Conservation (phyloP, 2,329 filamentous ascomycete species). For the Trichoderma sp. region DNA sequence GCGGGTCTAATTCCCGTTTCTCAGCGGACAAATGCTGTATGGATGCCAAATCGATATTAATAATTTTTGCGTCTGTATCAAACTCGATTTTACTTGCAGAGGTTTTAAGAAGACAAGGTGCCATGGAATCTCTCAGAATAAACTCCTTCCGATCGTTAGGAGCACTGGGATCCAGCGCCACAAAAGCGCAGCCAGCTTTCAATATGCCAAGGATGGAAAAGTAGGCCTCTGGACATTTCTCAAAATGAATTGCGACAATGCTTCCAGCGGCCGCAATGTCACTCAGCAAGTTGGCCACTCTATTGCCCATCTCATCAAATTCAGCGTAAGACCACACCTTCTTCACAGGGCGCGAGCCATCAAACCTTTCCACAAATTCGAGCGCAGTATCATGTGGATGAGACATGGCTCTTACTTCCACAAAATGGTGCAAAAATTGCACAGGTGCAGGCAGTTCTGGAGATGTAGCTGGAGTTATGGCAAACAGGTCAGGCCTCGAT, state of each 20-base stretch:
- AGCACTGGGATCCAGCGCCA: constrained; percentile 77
- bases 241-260: constrained; percentile 77
- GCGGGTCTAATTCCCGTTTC: constrained; percentile 14
- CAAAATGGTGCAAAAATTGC: constrained; percentile 73
- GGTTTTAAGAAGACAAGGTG: constrained; percentile 65
- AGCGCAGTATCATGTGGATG: constrained; percentile 68
- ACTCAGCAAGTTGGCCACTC: constrained; percentile 68
- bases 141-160: constrained; percentile 75
- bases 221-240: constrained; percentile 83
- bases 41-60: constrained; percentile 40
- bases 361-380: constrained; percentile 70
- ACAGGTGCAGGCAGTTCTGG: constrained; percentile 61
- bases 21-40: constrained; percentile 37
- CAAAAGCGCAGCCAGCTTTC: constrained; percentile 79
- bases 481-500: constrained; percentile 53
- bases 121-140: constrained; percentile 74
- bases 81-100: constrained; percentile 39
- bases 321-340: constrained; percentile 74
- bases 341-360: constrained; percentile 49
- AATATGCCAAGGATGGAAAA: constrained; percentile 81
- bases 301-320: constrained; percentile 71
- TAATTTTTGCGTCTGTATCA: constrained; percentile 38
- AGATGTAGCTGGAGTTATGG: constrained; percentile 66
- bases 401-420: constrained; percentile 64
- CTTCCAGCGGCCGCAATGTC: constrained; percentile 55